A percentile compares a stretch with the other conserved stretches of the same genome.
These are phyloP conservation scores for Tuber microsphaerosporum DNA, from an alignment of 495 filamentous ascomycete genomes.

Conservation along the genomic window DNA sequence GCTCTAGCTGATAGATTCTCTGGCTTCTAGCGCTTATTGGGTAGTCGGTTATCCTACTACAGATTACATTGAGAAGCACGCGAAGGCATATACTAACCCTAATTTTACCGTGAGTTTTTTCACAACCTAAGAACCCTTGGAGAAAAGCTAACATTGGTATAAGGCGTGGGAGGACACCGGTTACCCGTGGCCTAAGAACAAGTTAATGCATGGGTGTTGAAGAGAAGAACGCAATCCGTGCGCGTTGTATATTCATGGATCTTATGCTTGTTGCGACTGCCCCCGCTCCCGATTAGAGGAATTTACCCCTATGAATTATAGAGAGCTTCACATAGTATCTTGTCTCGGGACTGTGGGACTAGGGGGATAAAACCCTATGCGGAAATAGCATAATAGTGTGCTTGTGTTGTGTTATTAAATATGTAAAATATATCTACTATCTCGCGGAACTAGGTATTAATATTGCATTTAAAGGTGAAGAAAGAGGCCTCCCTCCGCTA, in stretches of 20 bases:
- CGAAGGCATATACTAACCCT: constrained; percentile 56
- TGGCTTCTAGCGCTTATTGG: background rate
- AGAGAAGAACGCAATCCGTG: background rate
- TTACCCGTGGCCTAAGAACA: constrained; percentile 50
- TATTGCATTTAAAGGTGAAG: background rate
- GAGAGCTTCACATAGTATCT: background rate
- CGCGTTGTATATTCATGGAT: background rate
- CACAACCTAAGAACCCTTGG: background rate
- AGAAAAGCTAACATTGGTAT: constrained; percentile 2
- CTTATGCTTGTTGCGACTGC: background rate
- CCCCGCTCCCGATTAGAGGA: background rate
- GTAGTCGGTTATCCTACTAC: constrained; percentile 59
- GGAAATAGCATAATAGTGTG: background rate
- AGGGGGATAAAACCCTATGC: background rate
- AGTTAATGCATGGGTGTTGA: constrained; percentile 47
- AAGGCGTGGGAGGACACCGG: constrained; percentile 48
- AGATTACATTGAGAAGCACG: constrained; percentile 59
- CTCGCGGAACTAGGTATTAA: background rate
- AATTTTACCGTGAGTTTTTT: constrained; percentile 52
- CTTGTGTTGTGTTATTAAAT: background rate
- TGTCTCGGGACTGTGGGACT: background rate
- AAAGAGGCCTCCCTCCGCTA: background rate
- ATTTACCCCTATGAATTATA: background rate
- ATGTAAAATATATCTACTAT: background rate
- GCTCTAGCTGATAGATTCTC: background rate